phyloP scores from a whole-genome alignment of 1,284 basidiomycete genomes.

The Earliella scabrosa region DNA sequence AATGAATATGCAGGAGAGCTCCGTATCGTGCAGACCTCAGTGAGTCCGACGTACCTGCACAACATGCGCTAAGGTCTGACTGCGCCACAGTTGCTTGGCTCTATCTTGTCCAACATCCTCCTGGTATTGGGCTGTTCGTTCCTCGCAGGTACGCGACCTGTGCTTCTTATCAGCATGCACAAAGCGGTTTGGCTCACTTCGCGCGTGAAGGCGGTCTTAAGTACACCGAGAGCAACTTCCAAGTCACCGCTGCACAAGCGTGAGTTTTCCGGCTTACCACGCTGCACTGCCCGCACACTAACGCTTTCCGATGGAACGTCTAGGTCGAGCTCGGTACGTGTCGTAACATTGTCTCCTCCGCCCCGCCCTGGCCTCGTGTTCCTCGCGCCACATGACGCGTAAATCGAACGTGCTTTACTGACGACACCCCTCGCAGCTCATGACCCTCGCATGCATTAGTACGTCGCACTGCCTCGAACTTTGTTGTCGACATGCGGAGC shows the following conservation, averaged over 20 bases:
- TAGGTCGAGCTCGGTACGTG: conserved; percentile 69
- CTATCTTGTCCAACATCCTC: conserved; percentile 88
- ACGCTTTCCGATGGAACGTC: conserved; percentile 18
- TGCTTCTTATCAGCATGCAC: background rate
- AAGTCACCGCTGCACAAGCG: conserved; percentile 85
- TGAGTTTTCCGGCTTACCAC: conserved; percentile 44
- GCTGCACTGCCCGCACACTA: conserved; percentile 15
- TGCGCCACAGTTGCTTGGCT: conserved; percentile 69
- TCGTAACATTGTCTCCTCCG: background rate
- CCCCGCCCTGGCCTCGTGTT: background rate
- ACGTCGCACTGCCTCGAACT: conserved; percentile 33
- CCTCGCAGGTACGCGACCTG: conserved; percentile 62
- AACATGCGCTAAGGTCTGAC: background rate
- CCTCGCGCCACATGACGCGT: background rate
- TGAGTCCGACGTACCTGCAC: conserved; percentile 39
- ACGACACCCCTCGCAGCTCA: conserved; percentile 52
- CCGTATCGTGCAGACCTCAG: conserved; percentile 87
- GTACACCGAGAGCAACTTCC: conserved; percentile 74
- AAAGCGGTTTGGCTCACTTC: conserved; percentile 1
- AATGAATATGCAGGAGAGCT: conserved; percentile 60
- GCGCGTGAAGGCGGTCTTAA: conserved; percentile 59
- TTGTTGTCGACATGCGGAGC: conserved; percentile 3
- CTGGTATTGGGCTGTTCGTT: conserved; percentile 90
- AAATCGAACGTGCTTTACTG: conserved; percentile 4
- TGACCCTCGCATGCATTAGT: conserved; percentile 91